Evolutionary conservation across 441 rosid species (phyloP).

Genomic region (Codiaeum variegatum): DNA sequence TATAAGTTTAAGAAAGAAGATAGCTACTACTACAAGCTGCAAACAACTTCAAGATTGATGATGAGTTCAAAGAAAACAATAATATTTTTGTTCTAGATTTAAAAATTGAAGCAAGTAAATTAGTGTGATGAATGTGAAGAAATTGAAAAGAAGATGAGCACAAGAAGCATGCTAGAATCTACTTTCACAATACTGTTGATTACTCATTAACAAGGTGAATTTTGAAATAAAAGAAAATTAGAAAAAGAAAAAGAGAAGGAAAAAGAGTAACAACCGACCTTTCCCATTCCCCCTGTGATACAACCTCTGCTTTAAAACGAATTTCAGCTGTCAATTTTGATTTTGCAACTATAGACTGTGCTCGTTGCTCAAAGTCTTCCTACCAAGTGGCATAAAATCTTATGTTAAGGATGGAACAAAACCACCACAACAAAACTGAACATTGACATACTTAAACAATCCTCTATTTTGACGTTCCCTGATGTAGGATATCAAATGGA

Average conservation of each 20-base stretch:
- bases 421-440: background rate
- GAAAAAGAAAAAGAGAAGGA: no score
- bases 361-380: constrained; percentile 84
- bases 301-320: constrained; percentile 67
- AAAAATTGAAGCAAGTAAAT: background rate
- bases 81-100: background rate
- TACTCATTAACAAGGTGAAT: background rate
- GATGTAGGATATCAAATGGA: background rate
- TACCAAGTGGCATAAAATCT: constrained; percentile 28
- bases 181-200: background rate
- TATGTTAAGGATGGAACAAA: constrained; percentile 16
- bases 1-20: constrained; percentile 7
- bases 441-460: constrained; percentile 2
- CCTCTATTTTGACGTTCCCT: background rate
- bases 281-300: constrained; percentile 86
- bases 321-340: constrained; percentile 88
- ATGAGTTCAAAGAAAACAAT: background rate
- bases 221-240: background rate
- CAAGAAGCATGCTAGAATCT: background rate
- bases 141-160: background rate
- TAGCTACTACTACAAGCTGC: background rate
- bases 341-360: constrained; percentile 71
- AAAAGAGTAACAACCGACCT: constrained; percentile 46
- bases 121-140: background rate
- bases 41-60: background rate